Conservation (phyloP, 176 grass and related monocot species). For the maize (Zea mays) region Zm-B73-REFERENCE-NAM-5.0 NC_050099.1:64409001-64409500, state of each 20-base stretch:
- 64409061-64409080: constrained; percentile 58
- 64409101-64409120: constrained; percentile 59
- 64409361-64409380: constrained; percentile 62
- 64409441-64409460: background rate
- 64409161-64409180: constrained; percentile 27
- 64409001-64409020: constrained; percentile 28
- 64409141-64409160: constrained; percentile 39
- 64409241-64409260: constrained; percentile 35
- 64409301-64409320: constrained; percentile 47
- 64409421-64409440: constrained; percentile 48
- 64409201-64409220: constrained; percentile 41
- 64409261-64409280: constrained; percentile 56
- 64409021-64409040: constrained; percentile 47
- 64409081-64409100: constrained; percentile 51
- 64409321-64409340: constrained; percentile 45
- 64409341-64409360: constrained; percentile 55
- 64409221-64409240: constrained; percentile 54
- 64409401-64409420: constrained; percentile 32
- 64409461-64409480: background rate
- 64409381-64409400: constrained; percentile 29
- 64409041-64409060: constrained; percentile 45
- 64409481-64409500: background rate
- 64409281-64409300: constrained; percentile 52
- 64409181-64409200: constrained; percentile 57
- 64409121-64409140: constrained; percentile 53